Base-by-base conservation (phyloP, 495 filamentous ascomycete genomes). In the Talaromyces stipitatus region DNA sequence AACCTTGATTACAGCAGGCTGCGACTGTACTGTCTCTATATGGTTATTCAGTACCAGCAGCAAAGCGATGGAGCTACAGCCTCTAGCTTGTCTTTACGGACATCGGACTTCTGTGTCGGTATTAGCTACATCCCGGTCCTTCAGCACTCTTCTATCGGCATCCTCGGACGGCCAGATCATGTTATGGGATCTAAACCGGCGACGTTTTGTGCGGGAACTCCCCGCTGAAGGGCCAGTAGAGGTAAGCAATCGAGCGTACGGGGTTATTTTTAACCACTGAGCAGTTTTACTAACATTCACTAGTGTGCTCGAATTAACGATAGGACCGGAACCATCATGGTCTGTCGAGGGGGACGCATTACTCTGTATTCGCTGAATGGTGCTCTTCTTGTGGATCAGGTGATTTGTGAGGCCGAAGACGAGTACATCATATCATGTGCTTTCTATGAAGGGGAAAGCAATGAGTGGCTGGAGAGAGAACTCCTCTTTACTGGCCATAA, bases 131-230 rank as follows among this genome's bases (percentile, higher is more conserved):
- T 94, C 90, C 6, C 83, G 90, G 52, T 88, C 89, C 0, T 97
- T 96, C 66, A 91, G 89, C 65, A 84, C 90, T 0, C 76, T 97
- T 28, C 79, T 96, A 0, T 91, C 90, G 0, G 87, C 87, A 6
- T 90, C 87, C 0, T 77, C 72, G 4, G 92, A 96, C 65, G 91
- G 91, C 2, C 82, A 87, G 45, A 85, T 92, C 32, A 80, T 95
- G 55, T 76, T 97, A 12, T 97, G 95, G 94, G 92, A 97, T 69
- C 75, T 97, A 16, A 97, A 97, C 68, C 85, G 89, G 9, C 81
- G 89, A 33, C 85, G 86, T 32, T 95, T 96, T 64, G 82, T 97
- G 16, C 84, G 92, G 20, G 83, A 87, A 62, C 76, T 97, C 26
- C 79, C 85, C 14, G 61, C 67, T 3, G 71, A 75, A 27, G 74